phyloP scores from a whole-genome alignment of 179 eudicot genomes.

The Sideroxylon spinosum region DNA sequence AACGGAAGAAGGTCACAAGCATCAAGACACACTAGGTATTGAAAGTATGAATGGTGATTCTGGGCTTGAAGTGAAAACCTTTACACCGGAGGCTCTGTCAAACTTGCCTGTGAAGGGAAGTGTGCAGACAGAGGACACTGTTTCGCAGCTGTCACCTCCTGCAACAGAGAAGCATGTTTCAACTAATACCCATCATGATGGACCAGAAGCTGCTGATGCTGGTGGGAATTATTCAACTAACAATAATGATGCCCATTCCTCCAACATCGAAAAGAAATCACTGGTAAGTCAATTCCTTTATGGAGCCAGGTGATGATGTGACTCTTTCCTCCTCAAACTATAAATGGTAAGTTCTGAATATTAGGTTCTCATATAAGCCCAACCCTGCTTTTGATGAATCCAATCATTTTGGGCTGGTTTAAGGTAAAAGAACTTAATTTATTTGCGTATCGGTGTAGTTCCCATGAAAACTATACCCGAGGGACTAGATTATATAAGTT shows the following conservation, averaged over 20 bases:
- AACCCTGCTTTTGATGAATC: constrained; percentile 53
- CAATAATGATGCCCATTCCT: background rate
- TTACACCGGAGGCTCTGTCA: constrained; percentile 34
- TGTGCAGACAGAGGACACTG: constrained; percentile 25
- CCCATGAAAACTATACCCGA: background rate
- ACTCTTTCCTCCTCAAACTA: background rate
- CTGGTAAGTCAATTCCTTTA: constrained; percentile 28
- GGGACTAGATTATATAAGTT: background rate
- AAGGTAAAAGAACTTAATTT: constrained; percentile 1
- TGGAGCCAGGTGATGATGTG: constrained; percentile 11
- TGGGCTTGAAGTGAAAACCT: constrained; percentile 31
- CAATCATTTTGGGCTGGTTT: constrained; percentile 20
- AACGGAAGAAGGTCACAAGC: constrained; percentile 39
- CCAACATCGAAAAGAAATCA: constrained; percentile 11
- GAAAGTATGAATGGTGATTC: constrained; percentile 40
- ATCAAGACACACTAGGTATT: constrained; percentile 43
- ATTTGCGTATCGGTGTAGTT: background rate
- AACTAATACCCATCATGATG: constrained; percentile 13
- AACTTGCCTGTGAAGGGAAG: constrained; percentile 42
- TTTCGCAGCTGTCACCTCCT: constrained; percentile 23
- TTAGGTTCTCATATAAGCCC: constrained; percentile 29
- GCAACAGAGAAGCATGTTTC: constrained; percentile 4
- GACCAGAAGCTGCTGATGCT: constrained; percentile 6
- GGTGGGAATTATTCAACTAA: constrained; percentile 3
- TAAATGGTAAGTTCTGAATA: background rate